Evolutionary conservation across 1,284 basidiomycete species (phyloP).

Genomic region (Phellopilus nigrolimitatus): DNA sequence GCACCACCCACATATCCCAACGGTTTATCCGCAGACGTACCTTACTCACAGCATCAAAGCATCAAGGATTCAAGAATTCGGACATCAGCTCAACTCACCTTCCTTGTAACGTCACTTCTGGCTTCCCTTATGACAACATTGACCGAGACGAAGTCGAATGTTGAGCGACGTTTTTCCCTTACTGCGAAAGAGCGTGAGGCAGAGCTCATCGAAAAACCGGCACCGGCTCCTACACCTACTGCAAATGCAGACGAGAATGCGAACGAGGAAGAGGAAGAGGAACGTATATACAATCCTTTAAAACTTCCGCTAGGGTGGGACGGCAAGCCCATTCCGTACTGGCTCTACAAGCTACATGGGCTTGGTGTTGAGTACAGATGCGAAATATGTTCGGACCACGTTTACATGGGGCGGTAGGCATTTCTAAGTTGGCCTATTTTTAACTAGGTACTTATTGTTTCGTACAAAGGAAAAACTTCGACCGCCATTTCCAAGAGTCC

Average conservation of each 20-base stretch:
- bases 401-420: constrained; percentile 86
- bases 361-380: constrained; percentile 96
- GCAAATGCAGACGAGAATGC: constrained; percentile 40
- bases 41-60: constrained; percentile 31
- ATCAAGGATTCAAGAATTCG: constrained; percentile 56
- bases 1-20: constrained; percentile 57
- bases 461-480: constrained; percentile 79
- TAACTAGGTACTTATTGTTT: constrained; percentile 20
- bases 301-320: constrained; percentile 98
- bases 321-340: constrained; percentile 97
- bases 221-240: constrained; percentile 52
- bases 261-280: constrained; percentile 86
- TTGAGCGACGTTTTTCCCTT: constrained; percentile 92
- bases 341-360: constrained; percentile 98
- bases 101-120: constrained; percentile 68
- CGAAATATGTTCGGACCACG: constrained; percentile 95
- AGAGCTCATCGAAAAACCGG: constrained; percentile 81
- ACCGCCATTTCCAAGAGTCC: constrained; percentile 93
- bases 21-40: constrained; percentile 34
- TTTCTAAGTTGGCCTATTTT: constrained; percentile 5
- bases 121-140: constrained; percentile 59
- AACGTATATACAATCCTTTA: constrained; percentile 95
- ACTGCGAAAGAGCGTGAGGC: constrained; percentile 96
- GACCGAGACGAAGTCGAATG: constrained; percentile 91
- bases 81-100: constrained; percentile 68